Evolutionary conservation across 371 early-diverging fungal species (phyloP).

Genomic region (Mucor plumbeus): DNA sequence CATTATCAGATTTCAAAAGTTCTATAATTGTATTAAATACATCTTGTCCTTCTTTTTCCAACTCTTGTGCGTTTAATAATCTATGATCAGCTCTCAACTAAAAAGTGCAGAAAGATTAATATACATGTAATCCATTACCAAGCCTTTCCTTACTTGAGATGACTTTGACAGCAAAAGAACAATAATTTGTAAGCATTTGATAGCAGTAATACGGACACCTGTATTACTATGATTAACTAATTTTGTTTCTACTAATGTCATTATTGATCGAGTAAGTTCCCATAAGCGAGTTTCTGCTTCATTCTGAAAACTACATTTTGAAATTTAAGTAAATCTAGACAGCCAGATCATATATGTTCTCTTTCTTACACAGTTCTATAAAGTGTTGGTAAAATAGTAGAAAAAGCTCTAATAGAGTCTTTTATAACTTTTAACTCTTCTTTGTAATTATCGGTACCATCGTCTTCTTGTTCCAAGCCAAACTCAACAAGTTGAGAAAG

Average conservation of each 20-base stretch:
- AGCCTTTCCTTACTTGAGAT: conserved; percentile 13
- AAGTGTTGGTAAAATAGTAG: conserved; percentile 40
- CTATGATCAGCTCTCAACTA: conserved; percentile 47
- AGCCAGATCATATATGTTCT: background rate
- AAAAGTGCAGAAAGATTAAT: background rate
- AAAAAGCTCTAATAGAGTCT: conserved; percentile 46
- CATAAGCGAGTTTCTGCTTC: conserved; percentile 51
- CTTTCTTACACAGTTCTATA: conserved; percentile 27
- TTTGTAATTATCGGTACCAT: conserved; percentile 27
- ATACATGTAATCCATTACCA: background rate
- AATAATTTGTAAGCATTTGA: conserved; percentile 54
- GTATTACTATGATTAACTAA: conserved; percentile 40
- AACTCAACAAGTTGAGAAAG: conserved; percentile 29
- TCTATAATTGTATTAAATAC: conserved; percentile 32
- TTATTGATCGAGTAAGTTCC: conserved; percentile 37
- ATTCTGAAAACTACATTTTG: conserved; percentile 46
- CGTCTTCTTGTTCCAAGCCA: conserved; percentile 25
- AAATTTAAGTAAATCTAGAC: no score
- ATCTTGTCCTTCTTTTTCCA: conserved; percentile 43
- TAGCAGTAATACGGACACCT: conserved; percentile 45
- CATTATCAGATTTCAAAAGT: conserved; percentile 20
- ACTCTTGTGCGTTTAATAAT: conserved; percentile 33
- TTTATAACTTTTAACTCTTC: conserved; percentile 43
- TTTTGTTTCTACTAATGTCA: conserved; percentile 26
- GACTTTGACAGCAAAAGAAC: conserved; percentile 43